Evolutionary conservation across 345 rosid species (phyloP).

Genomic region (Salix caprea): DNA sequence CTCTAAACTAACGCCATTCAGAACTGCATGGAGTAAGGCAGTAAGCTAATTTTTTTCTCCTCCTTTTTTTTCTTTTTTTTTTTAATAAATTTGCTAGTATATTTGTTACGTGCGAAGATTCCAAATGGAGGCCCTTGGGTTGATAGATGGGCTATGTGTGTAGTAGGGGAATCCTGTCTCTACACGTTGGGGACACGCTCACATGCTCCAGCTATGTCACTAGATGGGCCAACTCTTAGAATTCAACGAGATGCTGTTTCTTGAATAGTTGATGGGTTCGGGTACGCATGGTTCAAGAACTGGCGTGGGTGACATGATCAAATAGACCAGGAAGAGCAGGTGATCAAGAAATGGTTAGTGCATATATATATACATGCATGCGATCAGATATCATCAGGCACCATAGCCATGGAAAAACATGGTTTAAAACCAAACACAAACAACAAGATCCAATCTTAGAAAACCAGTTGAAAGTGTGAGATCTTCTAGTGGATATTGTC

Average conservation of each 20-base stretch:
- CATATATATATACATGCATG: too few species aligned
- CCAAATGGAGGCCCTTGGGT: background rate
- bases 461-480: background rate
- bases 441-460: background rate
- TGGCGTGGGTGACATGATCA: too few species aligned
- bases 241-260: background rate
- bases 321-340: too few species aligned
- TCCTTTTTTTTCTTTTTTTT: too few species aligned
- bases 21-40: too few species aligned
- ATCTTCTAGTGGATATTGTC: background rate
- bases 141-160: slow-evolving; percentile 4
- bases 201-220: slow-evolving; percentile 8
- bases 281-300: too few species aligned
- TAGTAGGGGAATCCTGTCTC: background rate
- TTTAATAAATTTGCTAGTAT: background rate
- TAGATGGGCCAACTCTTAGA: background rate
- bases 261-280: too few species aligned
- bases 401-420: background rate
- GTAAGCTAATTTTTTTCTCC: background rate
- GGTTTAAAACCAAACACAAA: background rate
- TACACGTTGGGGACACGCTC: slow-evolving; percentile 24
- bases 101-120: background rate
- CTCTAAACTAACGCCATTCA: background rate
- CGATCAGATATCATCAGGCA: background rate
- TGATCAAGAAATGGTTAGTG: too few species aligned